Evolutionary conservation across 805 yeast species (phyloP), one percentile per base, ranked within the genome.

Genomic region (Deakozyma indianensis): DNA sequence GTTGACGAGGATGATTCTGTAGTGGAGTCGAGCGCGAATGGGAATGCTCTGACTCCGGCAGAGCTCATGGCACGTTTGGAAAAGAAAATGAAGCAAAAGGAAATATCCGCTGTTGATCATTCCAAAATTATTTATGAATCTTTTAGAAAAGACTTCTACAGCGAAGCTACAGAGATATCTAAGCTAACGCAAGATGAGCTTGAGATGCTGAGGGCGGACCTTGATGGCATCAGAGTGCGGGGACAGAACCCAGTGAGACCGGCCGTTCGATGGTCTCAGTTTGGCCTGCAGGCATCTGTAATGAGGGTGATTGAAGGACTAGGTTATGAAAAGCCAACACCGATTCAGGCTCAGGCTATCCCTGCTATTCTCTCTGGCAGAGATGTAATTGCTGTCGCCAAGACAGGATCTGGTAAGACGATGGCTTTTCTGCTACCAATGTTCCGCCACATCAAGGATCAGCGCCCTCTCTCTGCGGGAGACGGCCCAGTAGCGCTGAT

Each of bases 381-480:
- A 42, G 97, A 92, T 63, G 75, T 90, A 4, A 81, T 92, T 42
- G 96, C 96, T 3, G 81, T 92, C 20, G 97, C 98, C 0, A 86
- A 87, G 51, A 92, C 98, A 0, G 98, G 98, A 0, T 84, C 96
- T 0, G 98, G 98, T 2, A 92, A 92, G 58, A 92, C 98, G 0
- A 70, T 90, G 53, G 83, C 96, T 1, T 92, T 84, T 62, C 66
- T 87, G 5, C 58, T 92, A 4, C 96, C 98, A 0, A 62, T 92
- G 64, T 67, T 90, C 44, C 70, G 95, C 44, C 97, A 90, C 50
- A 76, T 92, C 7, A 73, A 76, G 47, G 88, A 84, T 41, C 94
- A 86, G 55, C 64, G 74, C 2, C 75, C 75, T 0, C 49, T 76
- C 9, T 49, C 60, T 1, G 53, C 56, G 0, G 51, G 53, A 2